These are phyloP conservation scores for Cercospora zeae-maydis DNA, from an alignment of 2,329 filamentous ascomycete genomes.

Conservation along the genomic window DNA sequence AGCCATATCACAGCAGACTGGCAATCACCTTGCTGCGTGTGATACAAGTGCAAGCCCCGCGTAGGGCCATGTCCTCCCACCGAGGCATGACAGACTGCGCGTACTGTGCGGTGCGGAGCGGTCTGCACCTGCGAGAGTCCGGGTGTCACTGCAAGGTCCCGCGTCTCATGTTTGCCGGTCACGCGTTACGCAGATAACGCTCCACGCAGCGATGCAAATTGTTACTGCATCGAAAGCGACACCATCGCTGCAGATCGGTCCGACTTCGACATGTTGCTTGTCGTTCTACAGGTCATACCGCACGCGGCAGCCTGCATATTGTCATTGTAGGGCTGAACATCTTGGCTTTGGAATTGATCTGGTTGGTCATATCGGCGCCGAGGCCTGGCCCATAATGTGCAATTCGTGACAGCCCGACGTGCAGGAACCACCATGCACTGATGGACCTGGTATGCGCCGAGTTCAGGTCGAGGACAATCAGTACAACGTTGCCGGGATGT, in stretches of 20 bases:
- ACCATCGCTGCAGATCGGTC: neutral
- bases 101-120: neutral
- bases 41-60: neutral
- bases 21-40: neutral
- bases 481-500: conserved; percentile 18
- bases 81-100: neutral
- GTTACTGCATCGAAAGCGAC: neutral
- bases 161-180: conserved; percentile 7
- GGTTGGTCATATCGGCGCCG: neutral
- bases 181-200: neutral
- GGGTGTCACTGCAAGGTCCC: conserved; percentile 6
- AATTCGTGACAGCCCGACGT: neutral
- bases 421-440: neutral
- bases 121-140: neutral
- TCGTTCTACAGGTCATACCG: neutral
- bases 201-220: neutral
- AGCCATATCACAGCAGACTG: neutral
- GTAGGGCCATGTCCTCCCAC: neutral
- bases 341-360: neutral
- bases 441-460: conserved; percentile 14
- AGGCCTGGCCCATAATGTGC: neutral
- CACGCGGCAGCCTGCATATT: neutral
- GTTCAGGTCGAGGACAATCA: conserved; percentile 17
- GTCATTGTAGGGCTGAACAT: conserved; percentile 7
- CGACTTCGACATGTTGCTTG: neutral